Conservation (phyloP, 2,329 filamentous ascomycete species). For the Epichloe scottii region DNA sequence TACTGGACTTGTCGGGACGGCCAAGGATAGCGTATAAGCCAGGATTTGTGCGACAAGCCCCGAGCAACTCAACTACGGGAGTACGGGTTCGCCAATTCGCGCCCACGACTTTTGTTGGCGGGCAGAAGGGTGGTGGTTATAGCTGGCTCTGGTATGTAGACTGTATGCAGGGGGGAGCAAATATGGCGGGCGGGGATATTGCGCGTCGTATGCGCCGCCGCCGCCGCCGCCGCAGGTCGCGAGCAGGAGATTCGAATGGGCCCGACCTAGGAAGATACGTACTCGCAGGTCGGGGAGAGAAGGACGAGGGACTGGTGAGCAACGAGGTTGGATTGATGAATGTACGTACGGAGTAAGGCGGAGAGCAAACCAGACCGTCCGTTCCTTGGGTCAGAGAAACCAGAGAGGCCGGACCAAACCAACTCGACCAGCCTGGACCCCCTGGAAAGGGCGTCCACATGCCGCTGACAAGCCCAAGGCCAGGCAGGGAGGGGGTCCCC, state of each 20-base stretch:
- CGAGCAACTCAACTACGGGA: not conserved
- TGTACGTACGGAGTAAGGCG: no score
- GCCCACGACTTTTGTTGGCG: not conserved
- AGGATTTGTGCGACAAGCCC: not conserved
- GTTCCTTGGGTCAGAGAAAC: no score
- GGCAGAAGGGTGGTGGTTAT: not conserved
- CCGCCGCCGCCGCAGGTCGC: no score
- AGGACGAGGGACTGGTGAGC: not conserved
- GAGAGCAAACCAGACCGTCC: no score
- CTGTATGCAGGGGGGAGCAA: no score
- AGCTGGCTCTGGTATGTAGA: not conserved
- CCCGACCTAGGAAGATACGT: no score
- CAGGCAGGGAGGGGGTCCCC: no score
- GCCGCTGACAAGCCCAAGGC: not conserved
- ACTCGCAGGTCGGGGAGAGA: not conserved
- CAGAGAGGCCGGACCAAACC: no score
- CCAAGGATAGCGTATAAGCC: not conserved
- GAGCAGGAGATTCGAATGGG: no score
- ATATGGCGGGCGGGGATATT: no score
- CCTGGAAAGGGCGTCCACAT: not conserved
- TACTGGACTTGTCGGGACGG: slow-evolving; percentile 3
- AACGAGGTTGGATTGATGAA: no score
- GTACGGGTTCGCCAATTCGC: not conserved
- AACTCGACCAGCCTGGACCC: not conserved
- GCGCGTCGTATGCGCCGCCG: no score